Base-by-base conservation (phyloP, 2,329 filamentous ascomycete genomes). In the Pezicula rhizophila region DNA sequence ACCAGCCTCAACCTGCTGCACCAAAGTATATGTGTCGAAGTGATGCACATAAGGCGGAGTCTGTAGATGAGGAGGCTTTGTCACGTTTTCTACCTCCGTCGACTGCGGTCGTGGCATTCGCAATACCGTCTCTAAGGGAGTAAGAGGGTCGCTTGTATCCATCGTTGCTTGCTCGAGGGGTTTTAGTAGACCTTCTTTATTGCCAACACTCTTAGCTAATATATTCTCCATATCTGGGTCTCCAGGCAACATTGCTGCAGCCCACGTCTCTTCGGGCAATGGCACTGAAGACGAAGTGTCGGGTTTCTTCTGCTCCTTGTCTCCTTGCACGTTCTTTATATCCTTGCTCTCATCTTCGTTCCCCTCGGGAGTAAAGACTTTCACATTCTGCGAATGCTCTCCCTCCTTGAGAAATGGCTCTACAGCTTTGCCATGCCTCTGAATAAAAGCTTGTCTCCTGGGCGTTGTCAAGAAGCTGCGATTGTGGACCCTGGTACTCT, bases 11-110 rank as follows among this genome's bases (percentile, higher is more conserved):
- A 99, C 80, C 59, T 89, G 82, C 62, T 86, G 85, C 14, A 97
- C 93, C 5, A 97, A 78, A 12, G 82, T 84, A 68, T 93, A 99
- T 20, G 85, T 96, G 69, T 99, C 92, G 68, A 99, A 99, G 70
- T 97, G 90, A 70, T 99, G 93, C 31, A 96, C 83, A 64, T 96
- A 95, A 1, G 84, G 87, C 7, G 87, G 80, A 0, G 88, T 79
- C 42, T 81, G 76, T 63, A 87, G 78, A 64, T 90, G 83, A 4
- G 85, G 85, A 18, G 80, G 77, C 56, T 77, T 76, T 42, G 70
- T 67, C 23, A 71, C 61, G 46, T 71, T 61, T 40, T 61, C 49
- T 33, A 62, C 52, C 39, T 64, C 63, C 11, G 58, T 57, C n/a
- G 60, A 60, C 41, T 72, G 65, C 7, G 73, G 70, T 4, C 71